These are phyloP conservation scores for Beta corolliflora DNA, from an alignment of 179 eudicot species.

Conservation along the genomic window DNA sequence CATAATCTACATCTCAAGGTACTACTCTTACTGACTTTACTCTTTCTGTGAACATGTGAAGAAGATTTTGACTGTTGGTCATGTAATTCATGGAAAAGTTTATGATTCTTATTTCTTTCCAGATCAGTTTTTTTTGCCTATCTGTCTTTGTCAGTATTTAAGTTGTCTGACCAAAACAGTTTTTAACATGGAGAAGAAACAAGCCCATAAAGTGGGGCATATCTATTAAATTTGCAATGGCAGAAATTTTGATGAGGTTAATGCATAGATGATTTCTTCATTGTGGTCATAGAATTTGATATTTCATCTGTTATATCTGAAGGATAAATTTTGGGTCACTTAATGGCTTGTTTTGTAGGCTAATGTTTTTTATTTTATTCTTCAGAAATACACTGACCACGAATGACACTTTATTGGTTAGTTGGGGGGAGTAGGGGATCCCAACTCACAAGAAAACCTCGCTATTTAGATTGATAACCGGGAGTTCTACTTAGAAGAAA, in stretches of 20 bases:
- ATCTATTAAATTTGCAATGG: neutral
- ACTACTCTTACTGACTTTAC: neutral
- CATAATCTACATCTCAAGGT: constrained; percentile 14
- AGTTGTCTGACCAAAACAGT: constrained; percentile 22
- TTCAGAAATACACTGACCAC: no score
- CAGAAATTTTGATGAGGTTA: neutral
- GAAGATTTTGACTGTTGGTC: constrained; percentile 18
- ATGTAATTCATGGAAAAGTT: constrained; percentile 23
- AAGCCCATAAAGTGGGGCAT: constrained; percentile 27
- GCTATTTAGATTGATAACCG: no score
- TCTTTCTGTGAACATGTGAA: constrained; percentile 9
- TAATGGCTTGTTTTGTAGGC: neutral
- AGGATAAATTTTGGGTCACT: neutral
- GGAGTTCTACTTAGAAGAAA: no score
- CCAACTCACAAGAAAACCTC: no score
- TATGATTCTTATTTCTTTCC: neutral
- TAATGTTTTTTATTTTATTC: neutral
- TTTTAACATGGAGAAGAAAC: constrained; percentile 29
- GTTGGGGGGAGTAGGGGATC: no score
- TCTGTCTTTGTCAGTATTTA: constrained; percentile 18
- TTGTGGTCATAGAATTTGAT: neutral
- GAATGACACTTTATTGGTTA: no score
- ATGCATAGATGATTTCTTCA: neutral
- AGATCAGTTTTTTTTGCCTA: neutral
- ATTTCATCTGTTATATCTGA: neutral